These are phyloP conservation scores for Triticum aestivum DNA, from an alignment of 176 grass and related monocot species.

Conservation along the genomic window IWGSC_CS_RefSeq_v2.1 NC_057808.1:455713849-455714348, in stretches of 20 bases:
- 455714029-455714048: background rate
- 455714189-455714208: background rate
- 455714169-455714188: conserved; percentile 8
- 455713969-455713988: conserved; percentile 96
- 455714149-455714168: background rate
- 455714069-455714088: conserved; percentile 11
- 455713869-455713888: conserved; percentile 95
- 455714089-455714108: background rate
- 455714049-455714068: background rate
- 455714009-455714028: conserved; percentile 1
- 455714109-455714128: background rate
- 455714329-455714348: background rate
- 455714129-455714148: background rate
- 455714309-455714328: background rate
- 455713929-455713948: conserved; percentile 94
- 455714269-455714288: background rate
- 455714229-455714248: background rate
- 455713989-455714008: conserved; percentile 30
- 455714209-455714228: background rate
- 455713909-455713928: conserved; percentile 87
- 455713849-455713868: conserved; percentile 92
- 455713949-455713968: conserved; percentile 95
- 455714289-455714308: conserved; percentile 12
- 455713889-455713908: conserved; percentile 89
- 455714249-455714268: background rate